Conservation (phyloP, 192 early-diverging fungal genomes). For the Coemansia asiatica region DNA sequence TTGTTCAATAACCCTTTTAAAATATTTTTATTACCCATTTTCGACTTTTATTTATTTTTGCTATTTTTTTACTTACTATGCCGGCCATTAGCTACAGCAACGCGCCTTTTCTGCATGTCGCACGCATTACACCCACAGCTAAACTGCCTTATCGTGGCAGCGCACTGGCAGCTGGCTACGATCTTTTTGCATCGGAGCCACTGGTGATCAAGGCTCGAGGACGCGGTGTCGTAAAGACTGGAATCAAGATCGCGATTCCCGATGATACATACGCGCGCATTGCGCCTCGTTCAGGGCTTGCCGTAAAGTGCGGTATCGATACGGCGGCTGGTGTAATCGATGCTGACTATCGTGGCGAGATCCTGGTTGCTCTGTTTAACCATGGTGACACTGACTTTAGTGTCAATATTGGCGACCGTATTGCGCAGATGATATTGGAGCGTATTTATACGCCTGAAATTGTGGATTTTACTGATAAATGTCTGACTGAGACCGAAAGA, state of each 20-base stretch:
- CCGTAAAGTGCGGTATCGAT: constrained; percentile 87
- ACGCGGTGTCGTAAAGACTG: constrained; percentile 80
- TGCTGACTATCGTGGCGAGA: constrained; percentile 83
- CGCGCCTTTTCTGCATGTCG: constrained; percentile 36
- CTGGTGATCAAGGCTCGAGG: constrained; percentile 72
- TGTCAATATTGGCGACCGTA: constrained; percentile 86
- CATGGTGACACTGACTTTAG: constrained; percentile 68
- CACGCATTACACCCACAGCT: constrained; percentile 55
- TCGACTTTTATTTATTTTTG: not conserved
- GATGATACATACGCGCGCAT: constrained; percentile 90
- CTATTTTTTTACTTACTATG: constrained; percentile 10
- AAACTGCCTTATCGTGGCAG: constrained; percentile 81
- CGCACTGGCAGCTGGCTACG: constrained; percentile 85
- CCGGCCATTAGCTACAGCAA: not conserved
- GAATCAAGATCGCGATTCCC: constrained; percentile 83
- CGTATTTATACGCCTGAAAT: constrained; percentile 77
- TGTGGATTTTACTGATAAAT: constrained; percentile 60
- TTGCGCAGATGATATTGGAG: constrained; percentile 96
- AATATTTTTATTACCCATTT: not conserved
- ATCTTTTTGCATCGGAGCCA: constrained; percentile 75
- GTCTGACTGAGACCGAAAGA: constrained; percentile 58
- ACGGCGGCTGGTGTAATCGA: constrained; percentile 91
- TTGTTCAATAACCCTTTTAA: not conserved
- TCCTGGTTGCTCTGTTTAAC: constrained; percentile 89
- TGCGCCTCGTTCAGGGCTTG: constrained; percentile 89